phyloP scores from a whole-genome alignment of 345 rosid species.

The Populus davidiana region DNA sequence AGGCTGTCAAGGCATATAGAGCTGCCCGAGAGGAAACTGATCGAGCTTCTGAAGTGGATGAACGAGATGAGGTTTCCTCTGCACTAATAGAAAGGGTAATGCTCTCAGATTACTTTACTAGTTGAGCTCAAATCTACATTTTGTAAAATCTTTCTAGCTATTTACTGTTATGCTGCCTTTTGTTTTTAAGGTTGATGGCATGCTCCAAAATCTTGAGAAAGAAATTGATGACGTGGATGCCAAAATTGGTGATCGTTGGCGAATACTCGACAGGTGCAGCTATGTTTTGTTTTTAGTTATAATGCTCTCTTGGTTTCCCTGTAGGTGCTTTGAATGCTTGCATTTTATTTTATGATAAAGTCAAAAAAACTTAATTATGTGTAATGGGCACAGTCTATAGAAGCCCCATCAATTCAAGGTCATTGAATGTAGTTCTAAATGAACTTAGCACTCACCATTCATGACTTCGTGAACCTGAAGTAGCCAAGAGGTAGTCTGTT shows the following conservation, averaged over 20 bases:
- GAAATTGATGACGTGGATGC: slow-evolving; percentile 86
- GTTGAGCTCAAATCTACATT: slow-evolving; percentile 1
- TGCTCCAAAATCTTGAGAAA: slow-evolving; percentile 85
- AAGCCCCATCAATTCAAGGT: too few species aligned
- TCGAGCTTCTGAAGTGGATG: slow-evolving; percentile 45
- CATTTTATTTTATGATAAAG: too few species aligned
- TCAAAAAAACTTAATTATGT: too few species aligned
- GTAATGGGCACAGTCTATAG: too few species aligned
- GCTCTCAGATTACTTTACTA: neutral
- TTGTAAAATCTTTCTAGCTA: slow-evolving; percentile 1
- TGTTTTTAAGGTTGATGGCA: slow-evolving; percentile 60
- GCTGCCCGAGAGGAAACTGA: slow-evolving; percentile 74
- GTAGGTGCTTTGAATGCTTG: too few species aligned
- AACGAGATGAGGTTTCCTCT: slow-evolving; percentile 65
- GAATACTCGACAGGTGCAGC: slow-evolving; percentile 70
- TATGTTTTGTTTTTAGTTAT: neutral
- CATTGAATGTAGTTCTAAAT: too few species aligned
- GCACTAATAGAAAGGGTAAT: slow-evolving; percentile 69
- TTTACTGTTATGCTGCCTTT: slow-evolving; percentile 6
- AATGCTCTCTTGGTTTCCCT: neutral
- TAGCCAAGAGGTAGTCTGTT: too few species aligned
- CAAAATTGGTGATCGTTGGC: slow-evolving; percentile 74
- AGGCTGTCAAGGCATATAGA: slow-evolving; percentile 71
- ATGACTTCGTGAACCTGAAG: too few species aligned
- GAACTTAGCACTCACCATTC: too few species aligned